Evolutionary conservation across 345 rosid genomes (phyloP).

Genomic region (Litchi chinensis): DNA sequence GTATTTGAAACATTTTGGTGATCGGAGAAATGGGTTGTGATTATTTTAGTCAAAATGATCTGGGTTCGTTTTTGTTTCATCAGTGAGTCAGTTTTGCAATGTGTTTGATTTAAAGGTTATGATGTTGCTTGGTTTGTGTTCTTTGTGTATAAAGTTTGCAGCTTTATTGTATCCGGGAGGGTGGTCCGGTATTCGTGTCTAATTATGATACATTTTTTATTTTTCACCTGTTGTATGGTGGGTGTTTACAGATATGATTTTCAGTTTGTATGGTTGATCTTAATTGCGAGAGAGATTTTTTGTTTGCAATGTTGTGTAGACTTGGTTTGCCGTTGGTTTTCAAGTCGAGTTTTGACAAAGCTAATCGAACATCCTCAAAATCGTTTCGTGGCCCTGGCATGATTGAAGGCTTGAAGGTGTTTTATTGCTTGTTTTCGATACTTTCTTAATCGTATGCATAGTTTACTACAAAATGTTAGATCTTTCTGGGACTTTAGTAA

Average conservation of each 20-base stretch:
- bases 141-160: neutral
- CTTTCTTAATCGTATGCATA: neutral
- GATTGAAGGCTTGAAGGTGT: slow-evolving; percentile 89
- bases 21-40: slow-evolving; percentile 3
- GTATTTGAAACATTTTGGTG: neutral
- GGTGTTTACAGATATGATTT: neutral
- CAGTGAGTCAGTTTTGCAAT: neutral
- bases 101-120: neutral
- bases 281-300: slow-evolving; percentile 1
- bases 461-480: neutral
- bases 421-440: neutral
- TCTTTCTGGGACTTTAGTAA: neutral
- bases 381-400: slow-evolving; percentile 97
- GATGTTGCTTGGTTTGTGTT: neutral
- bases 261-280: neutral
- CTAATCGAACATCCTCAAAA: slow-evolving; percentile 89
- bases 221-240: no score
- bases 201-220: neutral
- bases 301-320: slow-evolving; percentile 41
- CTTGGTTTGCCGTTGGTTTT: slow-evolving; percentile 87
- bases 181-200: neutral
- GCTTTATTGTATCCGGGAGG: neutral
- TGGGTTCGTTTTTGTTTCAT: neutral
- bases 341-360: slow-evolving; percentile 99
- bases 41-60: neutral